Base-by-base conservation (phyloP, 2,329 filamentous ascomycete genomes). In the Polytolypa hystricis region DNA sequence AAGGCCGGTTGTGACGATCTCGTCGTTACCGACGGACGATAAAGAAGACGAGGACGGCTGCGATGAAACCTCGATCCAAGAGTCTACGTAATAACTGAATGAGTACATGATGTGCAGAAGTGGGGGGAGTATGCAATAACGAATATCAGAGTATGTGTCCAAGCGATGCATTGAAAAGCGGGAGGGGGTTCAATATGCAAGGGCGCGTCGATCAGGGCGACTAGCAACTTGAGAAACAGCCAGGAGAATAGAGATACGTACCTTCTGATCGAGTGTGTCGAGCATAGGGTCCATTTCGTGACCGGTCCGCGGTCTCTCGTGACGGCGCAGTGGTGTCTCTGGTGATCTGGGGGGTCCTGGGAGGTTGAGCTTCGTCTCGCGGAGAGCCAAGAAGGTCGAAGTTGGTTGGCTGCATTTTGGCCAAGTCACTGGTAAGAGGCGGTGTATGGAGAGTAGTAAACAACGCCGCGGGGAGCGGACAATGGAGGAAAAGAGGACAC, bases 31-130 rank as follows among this genome's bases (percentile, higher is more conserved):
- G 37, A 77, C 62, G 14, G 74, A 94, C 14, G 87, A 94, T 9
- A 94, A 68, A 10, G 87, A 95, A 2, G 89, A 94, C 2, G 89
- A 93, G 0, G 89, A 95, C 5, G 89, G 86, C 50, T 91, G 84
- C 3, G 89, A 95, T 31, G 82, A 77, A 42, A 98, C 78, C 58
- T 98, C 89, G 49, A 96, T 77, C 91, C 91, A 98, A 6, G 91
- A 95, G 65, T 96, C 91, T 87, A 67, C 47, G 39, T 63, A 64
- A 50, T 61, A 59, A 30, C 52, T 57, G 20, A 61, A 56, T 64
- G 60, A 66, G 58, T 62, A 64, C 57, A 65, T 61, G 39, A 42
- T 42, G 28, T 12, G 29, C 21, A 10, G 17, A 30, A 25, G 7
- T 7, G n/a, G 7, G 21, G 21, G 21, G n/a, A 23, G 8, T 10